Evolutionary conservation across 129 eudicot genomes (phyloP).

Genomic region (Helichrysum umbraculigerum): DNA sequence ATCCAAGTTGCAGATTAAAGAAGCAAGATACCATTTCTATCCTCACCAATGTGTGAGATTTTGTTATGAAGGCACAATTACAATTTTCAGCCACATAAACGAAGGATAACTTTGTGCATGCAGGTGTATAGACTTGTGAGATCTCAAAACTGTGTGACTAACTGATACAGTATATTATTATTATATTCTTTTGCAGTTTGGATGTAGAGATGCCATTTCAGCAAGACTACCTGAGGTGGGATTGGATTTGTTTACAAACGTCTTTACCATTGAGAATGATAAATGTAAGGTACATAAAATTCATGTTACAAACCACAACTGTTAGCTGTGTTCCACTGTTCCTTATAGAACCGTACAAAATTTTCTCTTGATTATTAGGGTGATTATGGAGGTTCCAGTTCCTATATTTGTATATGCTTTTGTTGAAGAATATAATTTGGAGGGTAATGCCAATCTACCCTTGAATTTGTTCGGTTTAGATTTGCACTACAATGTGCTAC

Average conservation of each 20-base stretch:
- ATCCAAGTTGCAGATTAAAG: neutral
- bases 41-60: neutral
- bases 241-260: neutral
- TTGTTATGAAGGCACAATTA: neutral
- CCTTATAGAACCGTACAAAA: neutral
- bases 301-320: neutral
- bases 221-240: conserved; percentile 11
- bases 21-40: neutral
- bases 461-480: neutral
- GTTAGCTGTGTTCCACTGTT: neutral
- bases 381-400: neutral
- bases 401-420: neutral
- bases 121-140: conserved; percentile 6
- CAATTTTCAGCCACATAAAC: neutral
- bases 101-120: neutral
- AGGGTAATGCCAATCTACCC: neutral
- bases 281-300: neutral
- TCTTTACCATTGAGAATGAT: neutral
- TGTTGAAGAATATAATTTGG: neutral
- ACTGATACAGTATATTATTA: neutral
- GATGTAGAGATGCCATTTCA: conserved; percentile 8
- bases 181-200: neutral
- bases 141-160: conserved; percentile 10
- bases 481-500: too few relatives aligned
- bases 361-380: neutral